Conservation (phyloP, 2,329 filamentous ascomycete species). For the Pseudogymnoascus sp. region DNA sequence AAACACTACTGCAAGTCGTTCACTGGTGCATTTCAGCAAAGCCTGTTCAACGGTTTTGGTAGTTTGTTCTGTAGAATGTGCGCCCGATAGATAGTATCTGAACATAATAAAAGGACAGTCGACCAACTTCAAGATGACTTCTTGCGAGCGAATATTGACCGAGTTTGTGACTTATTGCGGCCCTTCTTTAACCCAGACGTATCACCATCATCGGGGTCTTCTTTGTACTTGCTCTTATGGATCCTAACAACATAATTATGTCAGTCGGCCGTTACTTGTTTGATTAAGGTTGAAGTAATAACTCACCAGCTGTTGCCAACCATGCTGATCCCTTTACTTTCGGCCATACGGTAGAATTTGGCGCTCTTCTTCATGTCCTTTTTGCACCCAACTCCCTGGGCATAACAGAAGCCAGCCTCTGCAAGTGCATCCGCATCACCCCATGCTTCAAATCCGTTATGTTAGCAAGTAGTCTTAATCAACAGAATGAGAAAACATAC, state of each 20-base stretch:
- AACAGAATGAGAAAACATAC: conserved; percentile 38
- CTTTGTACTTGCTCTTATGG: conserved; percentile 88
- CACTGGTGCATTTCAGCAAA: too few species aligned
- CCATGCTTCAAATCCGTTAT: conserved; percentile 51
- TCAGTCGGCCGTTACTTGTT: conserved; percentile 13
- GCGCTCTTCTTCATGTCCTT: conserved; percentile 95
- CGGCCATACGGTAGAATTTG: conserved; percentile 80
- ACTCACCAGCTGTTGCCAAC: conserved; percentile 95
- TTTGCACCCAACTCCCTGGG: conserved; percentile 85
- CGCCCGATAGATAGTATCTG: not conserved
- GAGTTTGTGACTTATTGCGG: conserved; percentile 67
- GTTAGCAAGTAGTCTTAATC: conserved; percentile 15
- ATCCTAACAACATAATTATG: conserved; percentile 53
- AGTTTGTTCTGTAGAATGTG: too few species aligned
- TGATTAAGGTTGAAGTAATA: not conserved
- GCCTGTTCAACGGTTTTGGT: too few species aligned
- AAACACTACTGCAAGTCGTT: too few species aligned
- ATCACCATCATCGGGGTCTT: conserved; percentile 38
- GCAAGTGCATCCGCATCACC: conserved; percentile 89
- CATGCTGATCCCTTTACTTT: conserved; percentile 93
- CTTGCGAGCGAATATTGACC: conserved; percentile 58
- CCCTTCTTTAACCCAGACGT: conserved; percentile 45
- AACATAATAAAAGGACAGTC: not conserved
- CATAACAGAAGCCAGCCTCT: conserved; percentile 94
- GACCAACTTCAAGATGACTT: conserved; percentile 13